Evolutionary conservation across 495 filamentous ascomycete genomes (phyloP).

Genomic region (Xylaria intraflava): DNA sequence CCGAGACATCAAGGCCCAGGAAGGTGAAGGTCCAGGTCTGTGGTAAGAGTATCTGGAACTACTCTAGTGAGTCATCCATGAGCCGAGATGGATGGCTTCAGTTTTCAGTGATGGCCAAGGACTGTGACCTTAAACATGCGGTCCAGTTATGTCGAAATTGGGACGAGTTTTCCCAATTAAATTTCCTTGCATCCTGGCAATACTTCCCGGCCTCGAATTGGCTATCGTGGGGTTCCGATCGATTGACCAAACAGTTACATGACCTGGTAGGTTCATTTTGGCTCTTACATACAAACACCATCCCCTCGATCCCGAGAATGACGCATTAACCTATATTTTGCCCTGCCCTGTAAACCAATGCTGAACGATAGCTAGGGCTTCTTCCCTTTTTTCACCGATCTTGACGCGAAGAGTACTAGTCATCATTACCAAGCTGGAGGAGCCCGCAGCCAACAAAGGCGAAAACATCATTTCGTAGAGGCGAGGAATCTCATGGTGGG

Average conservation of each 20-base stretch:
- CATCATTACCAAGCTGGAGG: slow-evolving; percentile 27
- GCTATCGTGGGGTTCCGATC: slow-evolving; percentile 35
- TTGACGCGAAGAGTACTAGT: slow-evolving; percentile 25
- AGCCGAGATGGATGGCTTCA: slow-evolving; percentile 49
- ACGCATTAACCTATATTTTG: background rate
- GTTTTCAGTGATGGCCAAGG: slow-evolving; percentile 48
- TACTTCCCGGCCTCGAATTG: slow-evolving; percentile 47
- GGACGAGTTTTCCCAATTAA: slow-evolving; percentile 49
- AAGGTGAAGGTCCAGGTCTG: slow-evolving; percentile 45
- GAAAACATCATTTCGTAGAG: slow-evolving; percentile 35
- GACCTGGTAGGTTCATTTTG: slow-evolving; percentile 26
- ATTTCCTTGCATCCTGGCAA: slow-evolving; percentile 40
- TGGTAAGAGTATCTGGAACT: slow-evolving; percentile 48
- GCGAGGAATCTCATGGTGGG: slow-evolving; percentile 45
- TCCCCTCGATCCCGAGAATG: too few species aligned
- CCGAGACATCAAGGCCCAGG: slow-evolving; percentile 13
- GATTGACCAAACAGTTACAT: slow-evolving; percentile 31
- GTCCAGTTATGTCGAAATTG: slow-evolving; percentile 48
- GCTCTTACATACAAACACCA: background rate
- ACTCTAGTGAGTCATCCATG: slow-evolving; percentile 47
- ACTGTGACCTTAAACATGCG: slow-evolving; percentile 40
- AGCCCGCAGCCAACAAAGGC: slow-evolving; percentile 22
- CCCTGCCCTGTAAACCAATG: background rate
- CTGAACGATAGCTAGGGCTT: slow-evolving; percentile 31
- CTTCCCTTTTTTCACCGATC: slow-evolving; percentile 36